phyloP scores from a whole-genome alignment of 2,329 filamentous ascomycete species.

The Rachicladosporium sp. region DNA sequence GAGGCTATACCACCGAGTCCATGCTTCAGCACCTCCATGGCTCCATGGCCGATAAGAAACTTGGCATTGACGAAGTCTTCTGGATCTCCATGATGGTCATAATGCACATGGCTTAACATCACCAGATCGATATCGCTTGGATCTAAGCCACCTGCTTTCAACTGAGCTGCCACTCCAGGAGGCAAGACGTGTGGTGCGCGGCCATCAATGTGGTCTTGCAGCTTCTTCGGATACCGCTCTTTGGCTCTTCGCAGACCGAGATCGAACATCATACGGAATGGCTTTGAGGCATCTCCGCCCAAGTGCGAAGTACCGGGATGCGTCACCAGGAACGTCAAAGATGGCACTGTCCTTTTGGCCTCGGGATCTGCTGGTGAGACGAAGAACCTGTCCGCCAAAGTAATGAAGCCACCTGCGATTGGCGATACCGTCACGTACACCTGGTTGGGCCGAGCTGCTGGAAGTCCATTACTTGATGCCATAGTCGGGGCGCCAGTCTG shows the following conservation, averaged over 20 bases:
- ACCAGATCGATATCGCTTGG: constrained; percentile 28
- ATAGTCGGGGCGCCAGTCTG: not conserved
- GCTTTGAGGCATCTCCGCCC: constrained; percentile 11
- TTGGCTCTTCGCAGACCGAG: constrained; percentile 39
- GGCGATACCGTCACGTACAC: constrained; percentile 20
- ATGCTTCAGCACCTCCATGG: constrained; percentile 28
- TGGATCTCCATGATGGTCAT: constrained; percentile 47
- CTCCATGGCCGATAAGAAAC: constrained; percentile 41
- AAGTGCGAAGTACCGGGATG: constrained; percentile 26
- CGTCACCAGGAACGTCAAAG: constrained; percentile 40
- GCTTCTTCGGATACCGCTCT: constrained; percentile 29
- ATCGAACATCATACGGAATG: constrained; percentile 38
- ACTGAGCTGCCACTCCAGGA: constrained; percentile 34
- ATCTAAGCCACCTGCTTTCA: constrained; percentile 22
- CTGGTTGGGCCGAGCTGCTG: constrained; percentile 13
- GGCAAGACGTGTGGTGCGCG: constrained; percentile 34
- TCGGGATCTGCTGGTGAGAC: constrained; percentile 26
- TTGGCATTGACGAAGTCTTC: constrained; percentile 36
- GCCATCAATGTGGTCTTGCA: constrained; percentile 34
- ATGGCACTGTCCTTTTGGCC: constrained; percentile 38
- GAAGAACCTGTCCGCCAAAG: constrained; percentile 18
- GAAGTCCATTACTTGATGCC: constrained; percentile 7
- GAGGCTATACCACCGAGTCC: constrained; percentile 18
- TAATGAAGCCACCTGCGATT: constrained; percentile 21
- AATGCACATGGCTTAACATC: constrained; percentile 42